Base-by-base conservation (phyloP, 2,329 filamentous ascomycete genomes). In the Aschersonia sp. region DNA sequence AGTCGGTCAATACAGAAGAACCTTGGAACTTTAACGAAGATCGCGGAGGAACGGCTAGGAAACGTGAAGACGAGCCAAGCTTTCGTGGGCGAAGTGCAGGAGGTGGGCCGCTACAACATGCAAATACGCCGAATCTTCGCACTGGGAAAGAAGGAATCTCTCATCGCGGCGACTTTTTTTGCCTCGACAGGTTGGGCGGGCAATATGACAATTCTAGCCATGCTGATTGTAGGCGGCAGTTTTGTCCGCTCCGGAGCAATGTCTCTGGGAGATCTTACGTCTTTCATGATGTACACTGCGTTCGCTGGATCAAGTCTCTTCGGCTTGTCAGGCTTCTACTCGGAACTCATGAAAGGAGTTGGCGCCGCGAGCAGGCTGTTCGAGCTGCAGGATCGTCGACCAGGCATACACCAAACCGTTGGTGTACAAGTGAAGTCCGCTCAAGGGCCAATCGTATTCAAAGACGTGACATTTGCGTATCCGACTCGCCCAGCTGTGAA, bases 331-430 rank as follows among this genome's bases (percentile, higher is more conserved):
- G 88, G 86, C 49, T 98, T 98, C 68, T 98, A 96, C 66, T 95
- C 89, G 0, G 92, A 98, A 62, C 74, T 98, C 52, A 98, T 98
- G 92, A 98, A 98, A 65, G 94, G 94, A 42, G 91, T 95, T 4
- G 92, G 94, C 58, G 92, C 92, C 42, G 92, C 92, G n/a, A 94
- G 85, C 59, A 84, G 92, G 51, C 73, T 98, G 1, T 98, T 98
- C 59, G 92, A 98, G 61, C 76, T 98, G 5, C 89, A 97, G 62
- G 92, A 98, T 63, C 82, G 92, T 52, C 73, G 86, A 50, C 85
- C 89, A 0, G 84, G 81, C 2, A 94, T 97, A 51, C 83, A 83
- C n/a, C 80, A 89, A 28, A 98, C 94, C 0, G 80, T 84, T 47
- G 92, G 92, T 53, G 61, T 73, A 31, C 83, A 80, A 51, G 89